phyloP scores from a whole-genome alignment of 202 grass and related monocot genomes.

The Panicum hallii region DNA sequence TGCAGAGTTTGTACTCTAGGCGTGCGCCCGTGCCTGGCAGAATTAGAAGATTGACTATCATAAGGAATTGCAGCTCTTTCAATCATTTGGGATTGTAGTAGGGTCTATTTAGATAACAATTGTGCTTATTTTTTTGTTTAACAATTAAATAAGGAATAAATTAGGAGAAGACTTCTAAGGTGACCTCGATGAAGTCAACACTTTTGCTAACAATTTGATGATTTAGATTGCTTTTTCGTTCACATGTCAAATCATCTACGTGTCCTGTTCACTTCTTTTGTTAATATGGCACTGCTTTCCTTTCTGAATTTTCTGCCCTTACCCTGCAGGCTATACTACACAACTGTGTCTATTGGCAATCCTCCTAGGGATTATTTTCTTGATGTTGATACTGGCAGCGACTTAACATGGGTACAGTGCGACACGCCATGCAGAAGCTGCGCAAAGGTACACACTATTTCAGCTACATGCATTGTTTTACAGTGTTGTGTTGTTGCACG shows the following conservation, averaged over 20 bases:
- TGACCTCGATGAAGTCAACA: constrained; percentile 5
- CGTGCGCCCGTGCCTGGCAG: neutral
- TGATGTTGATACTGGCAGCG: constrained; percentile 83
- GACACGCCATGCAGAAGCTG: constrained; percentile 82
- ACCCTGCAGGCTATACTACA: constrained; percentile 83
- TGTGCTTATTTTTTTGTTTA: neutral
- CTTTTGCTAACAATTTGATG: constrained; percentile 4
- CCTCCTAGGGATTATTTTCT: constrained; percentile 82
- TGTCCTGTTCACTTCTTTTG: neutral
- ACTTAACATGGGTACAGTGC: constrained; percentile 90
- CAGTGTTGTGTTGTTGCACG: neutral
- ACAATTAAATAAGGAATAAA: neutral
- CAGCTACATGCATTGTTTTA: neutral
- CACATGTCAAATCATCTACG: neutral
- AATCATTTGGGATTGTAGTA: neutral
- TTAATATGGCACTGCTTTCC: neutral
- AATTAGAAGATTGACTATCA: constrained; percentile 15
- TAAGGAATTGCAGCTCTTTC: neutral
- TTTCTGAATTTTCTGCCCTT: constrained; percentile 35
- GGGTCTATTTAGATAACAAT: neutral
- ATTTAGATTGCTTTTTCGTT: neutral
- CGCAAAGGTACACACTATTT: constrained; percentile 65
- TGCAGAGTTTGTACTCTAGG: constrained; percentile 9
- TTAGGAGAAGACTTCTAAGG: neutral
- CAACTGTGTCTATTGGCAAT: constrained; percentile 75